Evolutionary conservation across 345 rosid genomes (phyloP).

Genomic region (Erodium maritimum): DNA sequence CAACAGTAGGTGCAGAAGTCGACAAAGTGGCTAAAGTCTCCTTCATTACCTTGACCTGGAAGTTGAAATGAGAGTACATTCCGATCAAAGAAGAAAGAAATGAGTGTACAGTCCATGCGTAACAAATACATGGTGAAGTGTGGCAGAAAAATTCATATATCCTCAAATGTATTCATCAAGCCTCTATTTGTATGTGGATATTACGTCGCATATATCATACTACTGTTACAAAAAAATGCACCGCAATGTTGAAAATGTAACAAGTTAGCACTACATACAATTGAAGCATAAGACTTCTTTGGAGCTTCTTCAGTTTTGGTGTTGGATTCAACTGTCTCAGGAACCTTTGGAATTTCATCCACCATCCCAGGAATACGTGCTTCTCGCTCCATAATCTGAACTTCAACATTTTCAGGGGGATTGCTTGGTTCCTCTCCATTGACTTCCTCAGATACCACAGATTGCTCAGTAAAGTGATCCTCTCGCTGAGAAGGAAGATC

Average conservation of each 20-base stretch:
- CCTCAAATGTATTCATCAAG: background rate
- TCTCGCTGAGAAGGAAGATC: conserved; percentile 10
- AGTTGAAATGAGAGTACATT: background rate
- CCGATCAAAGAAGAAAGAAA: too few species aligned
- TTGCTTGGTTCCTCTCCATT: conserved; percentile 18
- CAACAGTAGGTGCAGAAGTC: conserved; percentile 27
- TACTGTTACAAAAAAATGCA: background rate
- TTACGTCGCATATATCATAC: background rate
- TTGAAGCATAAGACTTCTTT: conserved; percentile 88
- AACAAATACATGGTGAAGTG: too few species aligned
- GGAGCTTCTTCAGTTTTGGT: conserved; percentile 53
- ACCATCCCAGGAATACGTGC: conserved; percentile 39
- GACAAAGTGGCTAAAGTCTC: conserved; percentile 41
- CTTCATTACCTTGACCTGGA: conserved; percentile 70
- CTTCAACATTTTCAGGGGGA: conserved; percentile 29
- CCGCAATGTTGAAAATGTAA: background rate
- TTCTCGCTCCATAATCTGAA: conserved; percentile 29
- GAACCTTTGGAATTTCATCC: conserved; percentile 37
- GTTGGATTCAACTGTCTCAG: conserved; percentile 30
- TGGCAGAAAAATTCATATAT: background rate
- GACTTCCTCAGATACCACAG: conserved; percentile 21
- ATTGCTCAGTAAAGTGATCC: conserved; percentile 19
- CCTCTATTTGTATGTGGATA: background rate
- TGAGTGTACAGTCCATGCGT: background rate
- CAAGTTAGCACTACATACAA: conserved; percentile 37